A percentile compares a stretch with the other conserved stretches of the same genome.
phyloP scores from a whole-genome alignment of 2,329 filamentous ascomycete species.

The Ophiostoma angusticollis region DNA sequence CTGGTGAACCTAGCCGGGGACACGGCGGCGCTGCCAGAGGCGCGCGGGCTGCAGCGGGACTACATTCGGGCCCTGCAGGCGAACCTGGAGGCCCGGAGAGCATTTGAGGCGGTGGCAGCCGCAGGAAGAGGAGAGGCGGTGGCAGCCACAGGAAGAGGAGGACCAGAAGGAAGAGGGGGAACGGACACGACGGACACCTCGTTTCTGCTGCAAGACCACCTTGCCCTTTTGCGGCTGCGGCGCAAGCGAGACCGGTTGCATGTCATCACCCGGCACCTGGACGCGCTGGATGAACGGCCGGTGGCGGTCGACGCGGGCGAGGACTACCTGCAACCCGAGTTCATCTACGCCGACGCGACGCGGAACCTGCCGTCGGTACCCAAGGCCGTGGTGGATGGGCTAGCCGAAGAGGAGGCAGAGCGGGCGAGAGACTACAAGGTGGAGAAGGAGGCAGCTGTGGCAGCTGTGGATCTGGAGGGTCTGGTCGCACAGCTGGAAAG shows the following conservation, averaged over 20 bases:
- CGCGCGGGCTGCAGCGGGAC: constrained; percentile 37
- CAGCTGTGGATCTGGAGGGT: constrained; percentile 28
- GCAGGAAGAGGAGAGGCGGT: not conserved
- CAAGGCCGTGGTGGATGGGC: constrained; percentile 35
- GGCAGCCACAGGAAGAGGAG: constrained; percentile 5
- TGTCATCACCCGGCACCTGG: constrained; percentile 38
- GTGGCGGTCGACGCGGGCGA: constrained; percentile 27
- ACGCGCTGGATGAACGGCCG: constrained; percentile 37
- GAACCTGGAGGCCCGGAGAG: constrained; percentile 37
- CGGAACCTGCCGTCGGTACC: constrained; percentile 37
- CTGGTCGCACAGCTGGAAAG: constrained; percentile 43
- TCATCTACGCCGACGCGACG: constrained; percentile 31
- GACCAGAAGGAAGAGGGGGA: not conserved
- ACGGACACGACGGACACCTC: constrained; percentile 4
- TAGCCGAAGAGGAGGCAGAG: constrained; percentile 27
- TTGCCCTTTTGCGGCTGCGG: constrained; percentile 37
- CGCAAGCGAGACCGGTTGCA: constrained; percentile 38
- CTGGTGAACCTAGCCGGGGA: constrained; percentile 30
- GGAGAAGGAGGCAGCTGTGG: not conserved
- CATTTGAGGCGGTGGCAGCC: constrained; percentile 20
- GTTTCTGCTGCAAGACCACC: constrained; percentile 34
- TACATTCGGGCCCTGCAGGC: constrained; percentile 42
- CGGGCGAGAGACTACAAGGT: not conserved
- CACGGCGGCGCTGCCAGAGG: constrained; percentile 22
- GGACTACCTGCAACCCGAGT: constrained; percentile 36